Evolutionary conservation across 768 basidiomycete species (phyloP).

Genomic region (Russula emetica): DNA sequence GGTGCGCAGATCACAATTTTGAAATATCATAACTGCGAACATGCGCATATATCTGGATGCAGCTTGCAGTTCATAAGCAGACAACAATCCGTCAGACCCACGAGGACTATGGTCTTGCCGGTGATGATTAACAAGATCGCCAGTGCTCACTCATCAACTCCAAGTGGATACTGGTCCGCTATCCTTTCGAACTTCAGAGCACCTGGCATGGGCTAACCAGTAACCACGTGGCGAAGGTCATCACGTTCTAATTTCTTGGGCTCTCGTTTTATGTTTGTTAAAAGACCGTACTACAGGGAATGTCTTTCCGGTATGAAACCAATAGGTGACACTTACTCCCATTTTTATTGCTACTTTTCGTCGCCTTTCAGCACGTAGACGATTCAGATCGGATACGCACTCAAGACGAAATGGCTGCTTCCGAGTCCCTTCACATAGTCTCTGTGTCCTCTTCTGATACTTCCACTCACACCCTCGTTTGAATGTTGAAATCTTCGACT

Average conservation of each 20-base stretch:
- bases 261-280: not conserved
- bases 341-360: too few species aligned
- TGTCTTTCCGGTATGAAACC: not conserved
- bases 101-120: constrained; percentile 59
- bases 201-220: not conserved
- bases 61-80: constrained; percentile 71
- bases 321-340: too few species aligned
- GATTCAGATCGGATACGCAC: too few species aligned
- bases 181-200: not conserved
- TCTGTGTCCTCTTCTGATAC: too few species aligned
- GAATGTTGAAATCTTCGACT: too few species aligned
- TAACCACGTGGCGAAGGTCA: not conserved
- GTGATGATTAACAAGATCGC: constrained; percentile 43
- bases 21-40: not conserved
- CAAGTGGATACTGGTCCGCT: not conserved
- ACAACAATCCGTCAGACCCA: constrained; percentile 73
- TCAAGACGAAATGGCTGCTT: too few species aligned
- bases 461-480: too few species aligned
- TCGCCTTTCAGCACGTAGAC: too few species aligned
- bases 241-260: not conserved
- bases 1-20: constrained; percentile 36
- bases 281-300: not conserved
- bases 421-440: too few species aligned
- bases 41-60: constrained; percentile 23
- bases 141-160: too few species aligned